phyloP scores from a whole-genome alignment of 495 filamentous ascomycete genomes.

The Penicillium subrubescens region DNA sequence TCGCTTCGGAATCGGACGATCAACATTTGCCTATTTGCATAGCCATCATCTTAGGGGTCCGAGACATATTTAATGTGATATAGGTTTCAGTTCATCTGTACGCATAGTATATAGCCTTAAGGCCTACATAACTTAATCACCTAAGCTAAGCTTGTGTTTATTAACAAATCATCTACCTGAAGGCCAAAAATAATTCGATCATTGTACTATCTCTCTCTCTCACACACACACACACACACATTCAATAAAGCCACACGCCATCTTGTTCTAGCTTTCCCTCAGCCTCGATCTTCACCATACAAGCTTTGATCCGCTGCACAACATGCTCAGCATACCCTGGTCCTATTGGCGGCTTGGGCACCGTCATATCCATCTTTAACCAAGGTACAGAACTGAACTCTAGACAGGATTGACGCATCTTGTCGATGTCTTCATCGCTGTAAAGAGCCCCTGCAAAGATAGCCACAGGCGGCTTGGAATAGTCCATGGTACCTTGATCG shows the following conservation, averaged over 20 bases:
- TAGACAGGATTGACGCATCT: slow-evolving; percentile 27
- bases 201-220: background rate
- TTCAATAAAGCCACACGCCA: slow-evolving; percentile 20
- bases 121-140: too few relatives aligned
- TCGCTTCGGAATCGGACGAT: too few relatives aligned
- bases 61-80: too few relatives aligned
- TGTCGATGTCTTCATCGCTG: slow-evolving; percentile 26
- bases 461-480: slow-evolving; percentile 29
- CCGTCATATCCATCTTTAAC: slow-evolving; percentile 34
- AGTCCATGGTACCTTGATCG: slow-evolving; percentile 33
- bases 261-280: slow-evolving; percentile 33
- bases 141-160: too few relatives aligned
- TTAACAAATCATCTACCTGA: too few relatives aligned
- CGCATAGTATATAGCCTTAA: too few relatives aligned
- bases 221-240: background rate
- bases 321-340: slow-evolving; percentile 35
- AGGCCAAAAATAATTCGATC: too few relatives aligned
- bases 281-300: slow-evolving; percentile 25
- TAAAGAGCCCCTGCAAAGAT: slow-evolving; percentile 34
- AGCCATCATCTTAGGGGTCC: too few relatives aligned
- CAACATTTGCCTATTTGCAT: too few relatives aligned
- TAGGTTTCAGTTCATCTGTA: too few relatives aligned
- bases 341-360: slow-evolving; percentile 27
- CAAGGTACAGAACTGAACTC: slow-evolving; percentile 31
- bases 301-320: slow-evolving; percentile 28